Evolutionary conservation across 73 alveolate genomes (phyloP), one percentile per base, ranked within the genome.

Genomic region (Paramecium biaurelia): DNA sequence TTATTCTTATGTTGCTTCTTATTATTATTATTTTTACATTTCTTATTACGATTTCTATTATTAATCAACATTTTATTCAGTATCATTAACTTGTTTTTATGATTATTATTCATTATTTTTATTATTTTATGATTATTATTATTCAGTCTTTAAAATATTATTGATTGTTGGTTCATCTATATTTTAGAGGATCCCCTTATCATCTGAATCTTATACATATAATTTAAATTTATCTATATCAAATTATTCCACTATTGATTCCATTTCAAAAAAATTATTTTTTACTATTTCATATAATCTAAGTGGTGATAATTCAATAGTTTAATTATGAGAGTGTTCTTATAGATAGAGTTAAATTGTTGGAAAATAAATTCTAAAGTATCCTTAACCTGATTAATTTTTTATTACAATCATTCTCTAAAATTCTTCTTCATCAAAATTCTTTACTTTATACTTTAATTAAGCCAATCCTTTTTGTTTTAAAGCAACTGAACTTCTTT

Each of bases 291-390:
- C 86, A 72, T 14, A 72, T 38, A 72, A 72, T 72, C 45, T 38
- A 8, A 34, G 14, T 4, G 86, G 86, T 38, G 86, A 72, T n/a
- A 72, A 72, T n/a, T 72, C 86, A 35, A 72, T 35, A 5, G 86
- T 47, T 34, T 79, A 45, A 79, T 32, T 79, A 63, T 79, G 74
- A 37, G 47, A 34, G 28, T 41, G 23, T 43, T 79, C 90, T 79
- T 79, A 45, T 8, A 10, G 14, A 79, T 79, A 79, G 3, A 79
- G 74, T 79, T 43, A 21, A 47, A 45, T 42, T n/a, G 42, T 23
- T 79, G 90, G 90, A 45, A n/a, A 79, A 47, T 47, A 14, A 0
- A 79, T 47, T 79, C 72, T 43, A 79, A 41, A 79, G 32, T 42
- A 79, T 79, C 90, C 90, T 30, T 42, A 23, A 2, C 74, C 90